Evolutionary conservation across 345 rosid genomes (phyloP), one percentile per base, ranked within the genome.

Genomic region (Clausena lansium): DNA sequence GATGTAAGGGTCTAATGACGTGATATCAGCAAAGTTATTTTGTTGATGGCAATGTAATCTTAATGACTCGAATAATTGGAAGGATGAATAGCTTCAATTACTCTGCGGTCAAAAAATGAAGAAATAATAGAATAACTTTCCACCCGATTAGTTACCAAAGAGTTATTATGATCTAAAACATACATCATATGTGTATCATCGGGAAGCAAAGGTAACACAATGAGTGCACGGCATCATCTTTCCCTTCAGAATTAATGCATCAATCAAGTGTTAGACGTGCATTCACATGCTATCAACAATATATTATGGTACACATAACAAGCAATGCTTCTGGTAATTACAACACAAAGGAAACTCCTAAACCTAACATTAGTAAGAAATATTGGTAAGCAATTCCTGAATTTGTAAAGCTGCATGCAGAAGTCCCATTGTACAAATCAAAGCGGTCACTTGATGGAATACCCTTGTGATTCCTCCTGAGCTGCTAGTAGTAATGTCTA

Each of bases 301-400:
- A 71, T 25, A 65, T 17, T 82, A 78, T 45, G 59, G 55, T 75
- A 78, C 78, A 78, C 33, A 58, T 63, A 50, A 70, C 69, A 67
- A 66, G 27, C 20, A 54, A 67, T 64, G 77, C 59, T 75, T 79
- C 59, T 45, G 39, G 55, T 61, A 54, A 75, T 55, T 80, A 75
- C 75, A 47, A 4, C 20, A 41, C 79, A 61, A 24, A 13, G 33
- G 24, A n/a, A 60, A 28, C 59, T 70, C 77, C 77, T 38, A 57
- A 67, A 38, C 14, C 73, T 27, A 20, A 14, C 9, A 19, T 33
- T 58, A 25, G 64, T 1, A 25, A 62, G 14, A 24, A n/a, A 32
- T 6, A 11, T 58, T 45, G 45, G 74, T 52, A 33, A 50, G 67
- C 50, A 4, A n/a, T 70, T 25, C 27, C 24, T 60, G 22, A 38